Evolutionary conservation across 495 filamentous ascomycete genomes (phyloP), one percentile per base, ranked within the genome.

Genomic region (Articulospora tetracladia): DNA sequence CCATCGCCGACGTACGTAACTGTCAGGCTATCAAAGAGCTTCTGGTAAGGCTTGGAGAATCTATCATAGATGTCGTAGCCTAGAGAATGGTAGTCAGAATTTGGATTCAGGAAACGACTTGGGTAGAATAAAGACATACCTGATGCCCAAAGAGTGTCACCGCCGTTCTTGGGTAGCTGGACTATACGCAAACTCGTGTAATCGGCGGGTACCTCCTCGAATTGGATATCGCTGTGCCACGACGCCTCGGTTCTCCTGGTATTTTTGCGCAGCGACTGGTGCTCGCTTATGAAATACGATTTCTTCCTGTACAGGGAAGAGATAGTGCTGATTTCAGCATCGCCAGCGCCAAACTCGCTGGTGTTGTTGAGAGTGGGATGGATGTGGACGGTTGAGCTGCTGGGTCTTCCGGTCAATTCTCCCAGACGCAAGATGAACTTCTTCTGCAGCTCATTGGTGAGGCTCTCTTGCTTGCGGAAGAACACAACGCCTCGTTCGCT

Each of bases 401-500:
- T 70, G 3, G 86, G 87, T 68, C 87, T 87, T 61, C 86, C 88
- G 2, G 84, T 77, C 19, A 86, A 76, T 67, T 85, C 72, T 19
- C 87, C 87, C 0, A 92, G 81, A 2, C 81, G 76, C 53, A 86
- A 78, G 3, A 80, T 77, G 2, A 91, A 78, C 58, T 85, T 79
- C 68, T 91, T 92, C 62, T 90, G 86, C 32, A 79, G 79, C 19
- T 88, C 80, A 46, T 77, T 69, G 56, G 60, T 69, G 63, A 90
- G 82, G 66, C 85, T 78, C 68, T 90, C 82, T 62, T 92, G 89
- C 48, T 81, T 79, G 30, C 88, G 86, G 75, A 93, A 90, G 76
- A 90, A 91, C 28, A 92, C 89, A 0, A 93, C 89, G 4, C 88
- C 87, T 0, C 88, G 83, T 57, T 86, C 82, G 20, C 86, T 91